Percentiles rank a stretch among this genome's conserved stretches.
Evolutionary conservation across 1,284 basidiomycete genomes (phyloP).

Genomic region (Cronartium quercuum): DNA sequence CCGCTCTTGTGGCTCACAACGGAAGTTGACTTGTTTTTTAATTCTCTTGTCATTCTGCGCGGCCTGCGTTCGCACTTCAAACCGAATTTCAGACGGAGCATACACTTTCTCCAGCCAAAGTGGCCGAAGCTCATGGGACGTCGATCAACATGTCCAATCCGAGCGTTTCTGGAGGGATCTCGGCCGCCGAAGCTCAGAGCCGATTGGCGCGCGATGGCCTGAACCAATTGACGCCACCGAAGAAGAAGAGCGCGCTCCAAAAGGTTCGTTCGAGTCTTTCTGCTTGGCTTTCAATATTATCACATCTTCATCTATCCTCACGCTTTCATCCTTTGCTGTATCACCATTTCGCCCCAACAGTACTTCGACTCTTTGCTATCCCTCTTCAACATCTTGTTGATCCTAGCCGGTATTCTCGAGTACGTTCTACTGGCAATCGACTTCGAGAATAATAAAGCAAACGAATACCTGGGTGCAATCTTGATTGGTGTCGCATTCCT

Average conservation of each 20-base stretch:
- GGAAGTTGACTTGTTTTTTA: not conserved
- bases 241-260: slow-evolving; percentile 60
- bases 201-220: slow-evolving; percentile 57
- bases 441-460: slow-evolving; percentile 60
- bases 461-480: slow-evolving; percentile 64
- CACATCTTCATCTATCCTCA: slow-evolving; percentile 31
- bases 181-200: slow-evolving; percentile 55
- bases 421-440: slow-evolving; percentile 61
- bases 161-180: slow-evolving; percentile 55
- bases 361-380: slow-evolving; percentile 61
- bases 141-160: slow-evolving; percentile 58
- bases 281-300: slow-evolving; percentile 23
- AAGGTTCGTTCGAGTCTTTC: slow-evolving; percentile 53
- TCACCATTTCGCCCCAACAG: not conserved
- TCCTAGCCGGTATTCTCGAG: slow-evolving; percentile 53
- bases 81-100: slow-evolving; percentile 52
- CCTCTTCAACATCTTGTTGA: slow-evolving; percentile 63
- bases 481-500: slow-evolving; percentile 63
- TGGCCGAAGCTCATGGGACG: slow-evolving; percentile 54
- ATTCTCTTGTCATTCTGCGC: not conserved
- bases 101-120: slow-evolving; percentile 52
- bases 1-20: slow-evolving; percentile 9
- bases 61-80: not conserved
- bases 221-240: slow-evolving; percentile 62
- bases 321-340: slow-evolving; percentile 42